Base-by-base conservation (phyloP, 192 early-diverging fungal genomes). In the Backusella tuberculispora region DNA sequence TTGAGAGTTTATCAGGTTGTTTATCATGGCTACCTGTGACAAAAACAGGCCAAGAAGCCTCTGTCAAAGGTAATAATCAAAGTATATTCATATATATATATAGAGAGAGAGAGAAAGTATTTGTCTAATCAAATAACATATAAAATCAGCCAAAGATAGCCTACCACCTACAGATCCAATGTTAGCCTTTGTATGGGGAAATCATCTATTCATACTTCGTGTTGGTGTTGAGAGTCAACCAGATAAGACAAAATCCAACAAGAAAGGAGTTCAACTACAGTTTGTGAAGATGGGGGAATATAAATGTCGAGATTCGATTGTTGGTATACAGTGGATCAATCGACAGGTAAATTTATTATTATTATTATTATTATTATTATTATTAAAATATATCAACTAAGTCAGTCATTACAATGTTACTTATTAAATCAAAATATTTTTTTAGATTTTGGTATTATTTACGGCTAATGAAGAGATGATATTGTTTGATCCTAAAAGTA, bases 251-350 rank as follows among this genome's bases (percentile, higher is more conserved):
- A 60, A 26, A 4, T 60, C 53, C 21, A 60, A 60, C 53, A 76
- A 76, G 43, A 78, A 79, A 66, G 69, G 29, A 14, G 70, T 69
- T 5, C 80, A 69, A 17, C 65, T 89, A 3, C 82, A 88, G 43
- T 89, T 86, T 72, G 71, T 76, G 63, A 85, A 79, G 47, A 43
- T 84, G 40, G 88, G 85, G 6, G 86, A 89, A 72, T 88, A 85
- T 83, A 78, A 79, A 63, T 80, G 81, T 1, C 76, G 73, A 38
- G 84, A 89, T 76, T 75, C 83, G n/a, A 88, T 89, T 66, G 86
- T 89, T 42, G 86, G 80, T 9, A 74, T 89, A 14, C 86, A 89
- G 76, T 89, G 88, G 88, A 79, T 89, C 26, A 84, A 83, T 37
- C 81, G 83, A 41, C 88, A 89, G 83, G 86, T 89, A 77, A 42